Evolutionary conservation across 768 basidiomycete genomes (phyloP), one percentile per base, ranked within the genome.

Genomic region (Suillus brevipes): DNA sequence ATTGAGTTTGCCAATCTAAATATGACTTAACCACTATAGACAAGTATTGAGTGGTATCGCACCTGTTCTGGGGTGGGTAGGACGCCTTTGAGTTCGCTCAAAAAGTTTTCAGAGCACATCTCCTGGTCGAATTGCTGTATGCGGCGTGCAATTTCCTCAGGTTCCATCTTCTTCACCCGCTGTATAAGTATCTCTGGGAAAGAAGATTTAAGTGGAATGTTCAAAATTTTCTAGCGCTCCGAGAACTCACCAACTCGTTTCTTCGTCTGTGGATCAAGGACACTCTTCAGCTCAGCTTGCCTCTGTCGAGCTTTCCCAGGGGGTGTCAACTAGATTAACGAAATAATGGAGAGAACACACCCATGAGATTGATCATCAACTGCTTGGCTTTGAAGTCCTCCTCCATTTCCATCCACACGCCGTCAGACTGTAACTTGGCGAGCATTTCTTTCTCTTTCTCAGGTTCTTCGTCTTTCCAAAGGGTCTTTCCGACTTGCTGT

Each of bases 301-400:
- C 89, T 95, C 75, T 92, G 89, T 71, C 89, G 88, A 55, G 89
- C 91, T 91, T 59, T 59, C 38, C 38, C 28, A 3, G 16, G 18
- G 23, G 25, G 1, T 28, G 25, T 59, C 12, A 59, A 31, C 58
- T 42, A 42, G 28, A 42, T 42, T 28, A 25, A 59, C 18, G 8
- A 13, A 59, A 59, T 12, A 25, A 31, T 31, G 12, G 7, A 65
- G 67, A n/a, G 45, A 67, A 65, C 71, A 66, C 73, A 94, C 94
- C 91, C 82, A 97, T 87, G 13, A 95, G 79, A 72, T 94, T 94
- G 65, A 92, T 91, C 64, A 97, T 95, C 57, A 96, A 82, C 75
- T 97, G 94, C 77, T 95, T 95, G 20, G 95, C 95, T 73, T 95
- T 94, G 81, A 99, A 99, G 74, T 95, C 95, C 72, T 97, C 91